Base-by-base conservation (phyloP, 2,329 filamentous ascomycete genomes). In the Chrysoporthe deuterocubensis region DNA sequence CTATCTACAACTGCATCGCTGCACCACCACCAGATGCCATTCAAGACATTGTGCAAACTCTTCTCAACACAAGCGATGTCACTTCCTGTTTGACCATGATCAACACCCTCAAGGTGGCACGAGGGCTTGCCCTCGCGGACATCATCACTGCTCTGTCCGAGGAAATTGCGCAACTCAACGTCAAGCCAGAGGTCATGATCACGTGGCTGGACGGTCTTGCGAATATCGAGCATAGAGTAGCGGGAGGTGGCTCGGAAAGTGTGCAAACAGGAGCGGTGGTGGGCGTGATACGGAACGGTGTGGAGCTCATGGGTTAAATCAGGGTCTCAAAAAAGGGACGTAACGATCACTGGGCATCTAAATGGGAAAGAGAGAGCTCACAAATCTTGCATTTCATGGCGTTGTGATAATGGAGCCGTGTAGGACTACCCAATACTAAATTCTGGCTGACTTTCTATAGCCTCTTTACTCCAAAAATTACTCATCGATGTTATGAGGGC, bases 1-100 rank as follows among this genome's bases (percentile, higher is more conserved):
- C 92, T 8, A 98, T 99, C 75, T 99, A 97, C 84, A 94, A 94
- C 79, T 99, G 96, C 79, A 97, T 99, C 76, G 96, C 96, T 9
- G 95, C 95, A 1, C 96, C 96, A 4, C 94, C 96, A 72, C 96
- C 96, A 0, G 89, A 90, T 34, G 95, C 97, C 74, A 93, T 98
- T 75, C 86, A 88, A 72, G 89, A 92, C 73, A 98, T 99, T 65
- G 85, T 94, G 72, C 87, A 91, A 72, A 97, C 93, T 0, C 85
- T 99, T 43, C 86, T 98, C 40, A 89, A 87, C 65, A 97, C 92
- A 1, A 87, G 89, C 65, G 95, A 99, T 76, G 92, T 99, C 61
- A 96, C 92, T 1, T 93, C 92, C 44, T 97, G 95, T 76, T 84
- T 99, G 62, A 90, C 88, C 68, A 97, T 93, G 0, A 90, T 99